Evolutionary conservation across 345 rosid genomes (phyloP), one percentile per base, ranked within the genome.

Genomic region (Euphorbia lathyris): DNA sequence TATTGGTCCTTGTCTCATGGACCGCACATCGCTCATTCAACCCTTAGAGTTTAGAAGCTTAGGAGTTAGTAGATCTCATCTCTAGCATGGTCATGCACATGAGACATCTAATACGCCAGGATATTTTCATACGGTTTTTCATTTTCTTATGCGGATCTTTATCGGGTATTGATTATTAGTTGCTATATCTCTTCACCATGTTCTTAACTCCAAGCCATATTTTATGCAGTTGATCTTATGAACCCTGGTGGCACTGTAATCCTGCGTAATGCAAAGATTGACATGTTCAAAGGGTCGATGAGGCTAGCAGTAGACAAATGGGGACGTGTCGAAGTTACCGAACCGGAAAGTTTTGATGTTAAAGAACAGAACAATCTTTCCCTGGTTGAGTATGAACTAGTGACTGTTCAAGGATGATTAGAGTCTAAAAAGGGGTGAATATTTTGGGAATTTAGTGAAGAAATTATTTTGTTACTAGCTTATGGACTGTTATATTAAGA

Each of bases 221-320:
- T 10, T 5, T 61, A 12, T 81, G 78, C 82, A 91, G 98, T 90
- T 67, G 98, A 94, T 43, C 50, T 94, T 0, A 78, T 94, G 95
- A 76, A 79, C 72, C 78, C 84, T 0, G 97, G 92, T 1, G 67
- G 80, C 36, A 91, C 97, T 0, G 86, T 94, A 58, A 90, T 87
- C 40, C 77, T 94, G 63, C 89, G 96, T 0, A 94, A 94, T 73
- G 94, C 98, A 0, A 94, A 91, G 90, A 90, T 94, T 53, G 96
- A 88, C 75, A 91, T 94, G 98, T 94, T 94, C 84, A 94, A 94
- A 80, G 84, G 97, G n/a, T 83, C 95, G 11, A 94, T 94, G 98
- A 88, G 98, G 91, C 86, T 94, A 32, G 93, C 95, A 0, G 98
- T 94, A 45, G 98, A 94, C 80, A 91, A 94, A 72, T 91, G 98